Evolutionary conservation across 1,284 basidiomycete genomes (phyloP).

Genomic region (Melampsora abietis-canadensis): DNA sequence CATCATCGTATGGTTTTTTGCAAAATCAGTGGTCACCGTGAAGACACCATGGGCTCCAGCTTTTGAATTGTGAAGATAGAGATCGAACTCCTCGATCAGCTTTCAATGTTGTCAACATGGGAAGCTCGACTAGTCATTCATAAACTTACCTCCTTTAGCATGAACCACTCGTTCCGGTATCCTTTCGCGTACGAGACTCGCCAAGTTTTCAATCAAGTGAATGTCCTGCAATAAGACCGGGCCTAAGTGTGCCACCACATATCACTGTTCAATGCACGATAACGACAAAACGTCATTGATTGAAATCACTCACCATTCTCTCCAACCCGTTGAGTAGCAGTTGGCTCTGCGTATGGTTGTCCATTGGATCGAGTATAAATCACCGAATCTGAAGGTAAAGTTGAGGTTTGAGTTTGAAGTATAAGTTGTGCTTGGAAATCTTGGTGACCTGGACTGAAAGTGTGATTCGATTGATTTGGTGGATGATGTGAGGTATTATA

Average conservation of each 20-base stretch:
- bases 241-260: not conserved
- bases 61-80: not conserved
- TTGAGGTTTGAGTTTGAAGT: conserved; percentile 3
- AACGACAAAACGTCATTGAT: not conserved
- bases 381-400: conserved; percentile 31
- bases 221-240: conserved; percentile 29
- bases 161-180: conserved; percentile 84
- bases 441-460: not conserved
- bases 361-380: conserved; percentile 47
- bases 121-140: too few species aligned
- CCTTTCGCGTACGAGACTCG: conserved; percentile 88
- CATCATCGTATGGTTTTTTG: conserved; percentile 16
- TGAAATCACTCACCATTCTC: not conserved
- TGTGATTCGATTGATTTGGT: not conserved
- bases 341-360: conserved; percentile 45
- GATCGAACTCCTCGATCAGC: too few species aligned
- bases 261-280: too few species aligned
- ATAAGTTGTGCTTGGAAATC: not conserved
- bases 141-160: conserved; percentile 52
- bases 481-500: not conserved
- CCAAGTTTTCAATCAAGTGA: conserved; percentile 68
- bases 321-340: conserved; percentile 43
- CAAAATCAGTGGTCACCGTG: conserved; percentile 16
- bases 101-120: not conserved
- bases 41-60: conserved; percentile 21